Base-by-base conservation (phyloP, 2,329 filamentous ascomycete genomes). In the Cladorrhinum sp. region DNA sequence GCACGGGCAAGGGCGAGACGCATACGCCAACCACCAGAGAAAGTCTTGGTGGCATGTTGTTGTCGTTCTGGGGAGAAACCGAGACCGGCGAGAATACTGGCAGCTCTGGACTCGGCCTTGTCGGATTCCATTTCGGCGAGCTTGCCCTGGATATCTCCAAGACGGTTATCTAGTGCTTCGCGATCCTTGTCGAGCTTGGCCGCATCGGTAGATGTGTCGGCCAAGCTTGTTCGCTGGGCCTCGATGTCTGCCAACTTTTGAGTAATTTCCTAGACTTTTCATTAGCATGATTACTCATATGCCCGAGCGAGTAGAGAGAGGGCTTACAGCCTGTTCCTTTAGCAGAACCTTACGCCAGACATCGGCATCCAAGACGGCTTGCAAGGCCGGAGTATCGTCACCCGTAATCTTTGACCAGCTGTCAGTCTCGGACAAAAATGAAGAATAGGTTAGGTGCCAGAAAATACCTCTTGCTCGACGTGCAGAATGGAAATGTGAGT, bases 21-120 rank as follows among this genome's bases (percentile, higher is more conserved):
- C 95, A 99, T 99, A 77, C 95, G 88, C 95, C 95, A 99, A 89
- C 95, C 95, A 83, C 95, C 95, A 57, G 95, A 99, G 79, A 99
- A 99, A 4, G 93, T 98, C 82, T 91, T 98, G 58, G 95, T 99
- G 16, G 95, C 89, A 72, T 85, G 92, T 69, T 96, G 90, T 73
- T 99, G 95, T 66, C 92, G 85, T 76, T 98, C 95, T 20, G 91
- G 76, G 0, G 95, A 98, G 84, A 99, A 99, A 68, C 95, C 95
- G 61, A 99, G 87, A 85, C 95, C 95, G 62, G 95, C 93, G 57
- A 99, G 82, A 72, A 99, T 99, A 76, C 91, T 97, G 55, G 95
- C 95, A 51, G 95, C 95, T 72, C 95, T 85, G 65, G 95, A 90
- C 73, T 99, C 95, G 61, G 95, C 95, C 78, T 97, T 98, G 79